Conservation (phyloP, 352 stramenopile species). For the Lagenidium sp. region DNA sequence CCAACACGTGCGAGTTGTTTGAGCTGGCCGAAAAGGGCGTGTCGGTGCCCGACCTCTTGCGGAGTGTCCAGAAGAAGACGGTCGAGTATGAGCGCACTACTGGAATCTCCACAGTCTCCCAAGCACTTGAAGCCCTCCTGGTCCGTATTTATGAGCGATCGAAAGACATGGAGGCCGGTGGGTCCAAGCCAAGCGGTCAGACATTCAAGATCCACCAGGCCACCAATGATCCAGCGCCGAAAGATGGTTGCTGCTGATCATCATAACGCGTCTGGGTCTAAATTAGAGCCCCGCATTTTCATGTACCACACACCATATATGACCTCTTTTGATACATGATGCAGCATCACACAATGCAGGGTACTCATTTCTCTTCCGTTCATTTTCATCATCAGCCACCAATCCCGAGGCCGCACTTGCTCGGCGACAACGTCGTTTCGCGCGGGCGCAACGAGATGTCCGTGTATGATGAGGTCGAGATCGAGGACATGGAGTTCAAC, state of each 20-base stretch:
- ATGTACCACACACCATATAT: too few relatives aligned
- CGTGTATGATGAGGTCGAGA: constrained; percentile 98
- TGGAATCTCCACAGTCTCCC: constrained; percentile 28
- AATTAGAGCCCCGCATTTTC: too few relatives aligned
- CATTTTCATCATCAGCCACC: too few relatives aligned
- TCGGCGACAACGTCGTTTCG: too few relatives aligned
- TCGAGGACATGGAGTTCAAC: constrained; percentile 98
- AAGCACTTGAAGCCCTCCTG: constrained; percentile 55
- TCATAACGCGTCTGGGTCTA: too few relatives aligned
- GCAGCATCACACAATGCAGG: too few relatives aligned
- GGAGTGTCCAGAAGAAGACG: constrained; percentile 15
- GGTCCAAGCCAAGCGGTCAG: constrained; percentile 31
- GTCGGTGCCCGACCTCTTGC: constrained; percentile 18
- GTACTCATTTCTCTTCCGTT: too few relatives aligned
- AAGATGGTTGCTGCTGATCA: constrained; percentile 28
- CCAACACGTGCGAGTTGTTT: constrained; percentile 46
- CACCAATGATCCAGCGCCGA: constrained; percentile 2
- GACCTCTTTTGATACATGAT: too few relatives aligned
- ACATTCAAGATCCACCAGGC: constrained; percentile 25
- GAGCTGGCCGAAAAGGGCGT: constrained; percentile 41
- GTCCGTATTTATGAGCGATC: constrained; percentile 61
- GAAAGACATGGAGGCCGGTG: constrained; percentile 40
- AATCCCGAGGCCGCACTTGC: too few relatives aligned
- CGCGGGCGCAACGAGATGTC: too few relatives aligned
- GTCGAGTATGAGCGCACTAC: constrained; percentile 42